Evolutionary conservation across 176 grass and related monocot species (phyloP), one percentile per base, ranked within the genome.

Genomic region (Oryza meyeriana): DNA sequence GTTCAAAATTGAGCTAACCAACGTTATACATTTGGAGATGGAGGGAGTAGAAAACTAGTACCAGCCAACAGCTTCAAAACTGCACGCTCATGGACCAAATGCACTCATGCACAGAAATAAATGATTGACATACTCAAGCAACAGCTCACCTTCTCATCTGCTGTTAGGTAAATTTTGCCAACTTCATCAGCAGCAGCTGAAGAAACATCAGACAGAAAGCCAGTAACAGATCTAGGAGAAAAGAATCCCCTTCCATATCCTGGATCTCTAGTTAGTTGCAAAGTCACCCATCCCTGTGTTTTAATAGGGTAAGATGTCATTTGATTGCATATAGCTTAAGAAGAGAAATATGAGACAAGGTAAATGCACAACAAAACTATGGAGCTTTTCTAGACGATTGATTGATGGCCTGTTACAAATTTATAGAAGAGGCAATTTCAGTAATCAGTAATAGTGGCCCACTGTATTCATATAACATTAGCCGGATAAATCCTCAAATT

Each of bases 121-220:
- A 80, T 58, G 27, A 6, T 44, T 8, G 8, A 40, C 2, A 48
- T 35, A 57, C 10, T 64, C 10, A 27, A 65, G 42, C 33, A 76
- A 87, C 72, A 68, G 89, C 86, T 83, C 85, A 97, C 96, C 61
- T 79, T 80, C 58, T 95, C 93, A 90, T 95, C 89, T 80, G 96
- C 96, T 65, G 77, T 79, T 69, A 95, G 39, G 85, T 76, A 89
- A 82, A 99, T 91, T 99, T 95, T 99, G 69, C 96, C 96, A 36
- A 99, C 85, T 94, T 92, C 96, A 94, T 99, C 96, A 81, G 96
- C 96, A 77, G 96, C 93, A n/a, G 91, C 72, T 73, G 91, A 72
- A 84, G 66, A 92, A 86, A 99, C 87, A 88, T 99, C 96, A 87
- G 96, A 87, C 28, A 99, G 91, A 87, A 99, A 99, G 45, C 91